Evolutionary conservation across 371 early-diverging fungal species (phyloP).

Genomic region (Haplosporangium sp.): DNA sequence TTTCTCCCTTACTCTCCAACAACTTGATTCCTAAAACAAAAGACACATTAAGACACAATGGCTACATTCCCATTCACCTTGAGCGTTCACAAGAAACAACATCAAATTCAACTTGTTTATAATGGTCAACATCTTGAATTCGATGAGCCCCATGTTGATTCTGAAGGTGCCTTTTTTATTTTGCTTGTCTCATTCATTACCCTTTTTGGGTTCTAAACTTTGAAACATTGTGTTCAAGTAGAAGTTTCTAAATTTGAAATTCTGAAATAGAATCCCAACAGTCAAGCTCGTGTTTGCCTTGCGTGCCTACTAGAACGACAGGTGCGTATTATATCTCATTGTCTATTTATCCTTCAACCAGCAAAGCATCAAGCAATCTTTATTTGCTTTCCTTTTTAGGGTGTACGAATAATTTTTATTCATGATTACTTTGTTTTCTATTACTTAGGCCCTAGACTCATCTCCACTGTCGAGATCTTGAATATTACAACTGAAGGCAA

Average conservation of each 20-base stretch:
- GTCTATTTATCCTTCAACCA: not conserved
- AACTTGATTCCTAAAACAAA: not conserved
- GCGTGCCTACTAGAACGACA: conserved; percentile 22
- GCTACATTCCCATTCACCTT: conserved; percentile 47
- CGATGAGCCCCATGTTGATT: conserved; percentile 10
- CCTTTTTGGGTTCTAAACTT: too few species aligned
- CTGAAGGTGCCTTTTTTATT: conserved; percentile 19
- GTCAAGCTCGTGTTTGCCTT: conserved; percentile 31
- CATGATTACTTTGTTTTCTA: too few species aligned
- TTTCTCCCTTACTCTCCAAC: not conserved
- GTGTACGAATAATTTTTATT: too few species aligned
- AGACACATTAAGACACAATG: conserved; percentile 2
- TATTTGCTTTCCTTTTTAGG: too few species aligned
- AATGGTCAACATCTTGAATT: conserved; percentile 46
- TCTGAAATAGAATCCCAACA: conserved; percentile 27
- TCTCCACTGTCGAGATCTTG: conserved; percentile 43
- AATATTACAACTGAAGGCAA: conserved; percentile 30
- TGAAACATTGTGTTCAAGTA: too few species aligned
- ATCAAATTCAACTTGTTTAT: conserved; percentile 40
- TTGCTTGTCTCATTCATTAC: not conserved
- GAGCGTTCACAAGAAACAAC: conserved; percentile 18
- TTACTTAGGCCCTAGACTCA: conserved; percentile 5
- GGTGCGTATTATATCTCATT: not conserved
- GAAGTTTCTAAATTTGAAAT: not conserved
- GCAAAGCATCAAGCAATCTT: too few species aligned